These are phyloP conservation scores for Botrytis elliptica DNA, from an alignment of 2,329 filamentous ascomycete genomes.

Conservation along the genomic window DNA sequence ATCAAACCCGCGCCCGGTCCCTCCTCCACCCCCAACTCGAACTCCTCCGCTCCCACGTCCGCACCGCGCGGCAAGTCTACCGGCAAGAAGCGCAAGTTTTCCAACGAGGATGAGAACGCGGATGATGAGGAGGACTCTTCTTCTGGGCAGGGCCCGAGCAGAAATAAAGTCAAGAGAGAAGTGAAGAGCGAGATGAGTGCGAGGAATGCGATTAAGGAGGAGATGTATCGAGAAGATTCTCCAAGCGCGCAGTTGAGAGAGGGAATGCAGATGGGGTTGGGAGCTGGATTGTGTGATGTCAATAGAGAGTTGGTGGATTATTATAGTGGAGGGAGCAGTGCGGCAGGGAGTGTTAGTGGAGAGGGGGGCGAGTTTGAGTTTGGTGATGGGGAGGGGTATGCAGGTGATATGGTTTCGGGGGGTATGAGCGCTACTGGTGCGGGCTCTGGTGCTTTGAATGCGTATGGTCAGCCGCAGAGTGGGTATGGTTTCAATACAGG, in stretches of 20 bases:
- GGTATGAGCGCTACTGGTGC: not conserved
- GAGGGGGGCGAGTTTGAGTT: not conserved
- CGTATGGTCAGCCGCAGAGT: not conserved
- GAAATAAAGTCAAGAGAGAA: conserved; percentile 11
- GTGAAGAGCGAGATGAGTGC: not conserved
- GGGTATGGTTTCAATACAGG: not conserved
- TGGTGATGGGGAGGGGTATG: not conserved
- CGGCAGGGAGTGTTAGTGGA: not conserved
- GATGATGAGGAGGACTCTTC: conserved; percentile 30
- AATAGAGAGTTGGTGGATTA: conserved; percentile 8
- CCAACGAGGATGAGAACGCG: conserved; percentile 25
- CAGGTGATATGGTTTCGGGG: not conserved
- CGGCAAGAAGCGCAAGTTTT: conserved; percentile 33
- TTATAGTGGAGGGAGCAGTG: not conserved
- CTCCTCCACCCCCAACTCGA: not conserved
- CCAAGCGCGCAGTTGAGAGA: not conserved
- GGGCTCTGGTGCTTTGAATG: not conserved
- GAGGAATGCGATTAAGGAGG: not conserved
- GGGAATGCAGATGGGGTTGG: not conserved
- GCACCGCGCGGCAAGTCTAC: not conserved
- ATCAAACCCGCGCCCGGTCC: conserved; percentile 31
- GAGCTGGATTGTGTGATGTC: not conserved
- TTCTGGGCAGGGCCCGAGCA: conserved; percentile 20
- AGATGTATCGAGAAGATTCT: not conserved
- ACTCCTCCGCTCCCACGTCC: conserved; percentile 16